Base-by-base conservation (phyloP, 2,329 filamentous ascomycete genomes). In the Sarocladiaceae sp. region DNA sequence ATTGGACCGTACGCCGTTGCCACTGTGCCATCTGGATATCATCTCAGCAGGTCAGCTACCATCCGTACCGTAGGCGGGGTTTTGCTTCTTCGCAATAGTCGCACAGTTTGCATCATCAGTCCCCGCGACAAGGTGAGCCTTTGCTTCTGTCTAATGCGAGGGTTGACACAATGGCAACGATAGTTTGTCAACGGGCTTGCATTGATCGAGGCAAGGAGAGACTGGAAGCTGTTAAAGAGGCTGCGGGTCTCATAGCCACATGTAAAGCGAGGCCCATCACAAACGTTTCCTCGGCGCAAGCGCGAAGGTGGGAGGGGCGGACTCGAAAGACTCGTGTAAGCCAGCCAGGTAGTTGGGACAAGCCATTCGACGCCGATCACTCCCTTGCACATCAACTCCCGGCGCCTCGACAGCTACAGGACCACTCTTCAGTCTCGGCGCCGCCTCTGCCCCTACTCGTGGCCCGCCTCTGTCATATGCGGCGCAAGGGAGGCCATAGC, bases 131-230 rank as follows among this genome's bases (percentile, higher is more conserved):
- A 18, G 15, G 37, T 29, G 15, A 5, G 11, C 12, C n/a, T 41
- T 41, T 41, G 37, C 37, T 41, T 41, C 23, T 41, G 21, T 24
- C n/a, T 11, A 6, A 27, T 16, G 37, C n/a, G 37, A 41, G n/a
- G 23, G 37, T 23, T 24, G 19, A 29, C 13, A 19, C 6, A 10
- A 23, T 18, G 24, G n/a, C 37, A 13, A 39, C 15, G 15, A 26
- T 16, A 26, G 6, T 23, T 23, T n/a, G n/a, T n/a, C n/a, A n/a
- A n/a, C n/a, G n/a, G n/a, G n/a, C n/a, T 21, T 39, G 20, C 13
- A 21, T 21, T 12, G 20, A 11, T 24, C 20, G 34, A 39, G 18
- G 34, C 34, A 39, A 15, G 34, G 34, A 39, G 34, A 21, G 20
- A n/a, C n/a, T n/a, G n/a, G 12, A 39, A 39, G 20, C 6, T 7